Evolutionary conservation across 2,329 filamentous ascomycete species (phyloP).

Genomic region (Tolypocladium amazonense): DNA sequence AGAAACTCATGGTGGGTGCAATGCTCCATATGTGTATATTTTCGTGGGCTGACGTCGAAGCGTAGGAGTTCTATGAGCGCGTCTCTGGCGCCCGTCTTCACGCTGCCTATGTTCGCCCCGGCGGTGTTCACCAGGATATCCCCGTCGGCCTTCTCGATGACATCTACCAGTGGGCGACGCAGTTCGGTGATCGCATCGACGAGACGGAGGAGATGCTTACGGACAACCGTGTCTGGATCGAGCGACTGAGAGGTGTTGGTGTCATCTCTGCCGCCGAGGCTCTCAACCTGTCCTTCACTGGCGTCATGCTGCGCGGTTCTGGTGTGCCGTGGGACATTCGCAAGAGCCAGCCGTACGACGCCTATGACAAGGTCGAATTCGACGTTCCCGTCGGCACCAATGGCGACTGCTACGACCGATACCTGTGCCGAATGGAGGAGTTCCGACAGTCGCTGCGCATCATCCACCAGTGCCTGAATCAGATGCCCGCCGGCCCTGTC

Average conservation of each 20-base stretch:
- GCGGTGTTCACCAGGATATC: slow-evolving; percentile 92
- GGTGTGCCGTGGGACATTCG: slow-evolving; percentile 94
- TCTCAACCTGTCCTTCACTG: slow-evolving; percentile 93
- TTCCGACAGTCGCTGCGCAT: slow-evolving; percentile 97
- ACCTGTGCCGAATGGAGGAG: slow-evolving; percentile 98
- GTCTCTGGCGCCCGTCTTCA: slow-evolving; percentile 96
- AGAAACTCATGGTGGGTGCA: slow-evolving; percentile 88
- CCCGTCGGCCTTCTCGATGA: slow-evolving; percentile 91
- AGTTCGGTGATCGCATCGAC: slow-evolving; percentile 96
- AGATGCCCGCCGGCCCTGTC: slow-evolving; percentile 92
- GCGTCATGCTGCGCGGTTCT: slow-evolving; percentile 95
- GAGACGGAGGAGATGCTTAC: slow-evolving; percentile 98
- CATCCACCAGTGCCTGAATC: slow-evolving; percentile 97
- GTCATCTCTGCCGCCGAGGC: slow-evolving; percentile 87
- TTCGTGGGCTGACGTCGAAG: neutral
- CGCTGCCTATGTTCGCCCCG: slow-evolving; percentile 91
- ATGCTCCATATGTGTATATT: neutral
- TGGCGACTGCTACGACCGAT: slow-evolving; percentile 98
- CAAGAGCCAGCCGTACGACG: slow-evolving; percentile 95
- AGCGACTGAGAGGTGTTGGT: slow-evolving; percentile 81
- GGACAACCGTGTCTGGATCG: slow-evolving; percentile 98
- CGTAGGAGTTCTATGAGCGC: slow-evolving; percentile 98
- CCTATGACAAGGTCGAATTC: slow-evolving; percentile 96
- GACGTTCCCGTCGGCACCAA: slow-evolving; percentile 94
- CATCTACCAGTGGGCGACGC: slow-evolving; percentile 99